Conservation (phyloP, 805 yeast genomes). For the Hanseniaspora valbyensis region DNA sequence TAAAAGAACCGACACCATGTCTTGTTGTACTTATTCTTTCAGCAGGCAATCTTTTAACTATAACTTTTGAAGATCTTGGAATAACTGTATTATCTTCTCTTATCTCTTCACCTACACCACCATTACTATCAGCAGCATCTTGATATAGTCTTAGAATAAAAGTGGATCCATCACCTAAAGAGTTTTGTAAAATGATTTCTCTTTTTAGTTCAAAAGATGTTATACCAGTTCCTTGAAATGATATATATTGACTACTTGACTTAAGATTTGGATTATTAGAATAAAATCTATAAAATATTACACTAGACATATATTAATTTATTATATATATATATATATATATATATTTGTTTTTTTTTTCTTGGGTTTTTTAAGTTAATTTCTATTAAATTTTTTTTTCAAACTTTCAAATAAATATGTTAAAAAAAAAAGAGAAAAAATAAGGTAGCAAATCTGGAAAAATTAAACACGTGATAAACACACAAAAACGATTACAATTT, state of each 20-base stretch:
- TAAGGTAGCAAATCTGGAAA: too few relatives aligned
- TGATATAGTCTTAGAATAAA: constrained; percentile 59
- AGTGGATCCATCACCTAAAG: constrained; percentile 71
- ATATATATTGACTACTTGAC: constrained; percentile 6
- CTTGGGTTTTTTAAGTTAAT: background rate
- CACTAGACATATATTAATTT: constrained; percentile 4
- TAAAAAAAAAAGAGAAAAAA: too few relatives aligned
- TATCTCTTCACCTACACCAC: constrained; percentile 63
- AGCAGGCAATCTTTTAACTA: constrained; percentile 73
- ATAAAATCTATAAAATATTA: constrained; percentile 9
- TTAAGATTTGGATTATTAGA: constrained; percentile 17
- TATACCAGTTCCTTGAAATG: constrained; percentile 93
- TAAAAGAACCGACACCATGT: constrained; percentile 33
- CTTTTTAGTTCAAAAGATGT: constrained; percentile 89
- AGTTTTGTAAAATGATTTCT: constrained; percentile 74
- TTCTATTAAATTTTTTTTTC: too few relatives aligned
- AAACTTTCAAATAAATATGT: too few relatives aligned
- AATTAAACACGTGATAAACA: too few relatives aligned
- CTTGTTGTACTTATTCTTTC: constrained; percentile 24
- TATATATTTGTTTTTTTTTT: too few relatives aligned
- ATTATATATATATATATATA: too few relatives aligned
- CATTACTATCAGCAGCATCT: constrained; percentile 32
- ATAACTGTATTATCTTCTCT: constrained; percentile 84
- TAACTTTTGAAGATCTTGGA: constrained; percentile 74
- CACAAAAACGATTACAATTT: too few relatives aligned